Conservation (phyloP, 768 basidiomycete species). For the Infundibulicybe gibba region DNA sequence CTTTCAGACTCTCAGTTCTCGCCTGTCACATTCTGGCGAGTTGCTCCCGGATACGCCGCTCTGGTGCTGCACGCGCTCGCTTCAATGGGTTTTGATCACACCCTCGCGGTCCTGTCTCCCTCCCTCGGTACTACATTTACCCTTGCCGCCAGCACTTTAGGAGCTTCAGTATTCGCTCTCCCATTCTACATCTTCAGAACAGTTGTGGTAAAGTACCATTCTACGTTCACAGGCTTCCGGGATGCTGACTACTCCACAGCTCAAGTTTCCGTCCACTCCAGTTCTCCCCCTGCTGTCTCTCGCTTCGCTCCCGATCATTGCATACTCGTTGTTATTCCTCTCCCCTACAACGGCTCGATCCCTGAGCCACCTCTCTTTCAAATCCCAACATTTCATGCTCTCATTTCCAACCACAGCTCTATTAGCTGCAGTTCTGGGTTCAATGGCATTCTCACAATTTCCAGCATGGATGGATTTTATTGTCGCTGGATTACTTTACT, state of each 20-base stretch:
- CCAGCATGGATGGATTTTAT: slow-evolving; percentile 57
- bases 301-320: slow-evolving; percentile 56
- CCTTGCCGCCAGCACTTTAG: slow-evolving; percentile 53
- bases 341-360: slow-evolving; percentile 47
- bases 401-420: slow-evolving; percentile 54
- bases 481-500: slow-evolving; percentile 55
- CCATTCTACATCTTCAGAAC: slow-evolving; percentile 62
- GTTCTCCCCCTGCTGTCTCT: slow-evolving; percentile 55
- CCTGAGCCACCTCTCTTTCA: slow-evolving; percentile 43
- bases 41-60: slow-evolving; percentile 65
- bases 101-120: slow-evolving; percentile 52
- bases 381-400: slow-evolving; percentile 51
- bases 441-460: slow-evolving; percentile 59
- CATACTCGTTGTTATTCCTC: slow-evolving; percentile 59
- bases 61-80: slow-evolving; percentile 55
- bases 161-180: slow-evolving; percentile 59
- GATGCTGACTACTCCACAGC: slow-evolving; percentile 22
- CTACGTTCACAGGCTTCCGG: not conserved
- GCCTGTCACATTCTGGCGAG: slow-evolving; percentile 33
- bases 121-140: slow-evolving; percentile 55
- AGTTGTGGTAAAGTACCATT: slow-evolving; percentile 46
- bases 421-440: slow-evolving; percentile 51
- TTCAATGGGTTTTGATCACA: slow-evolving; percentile 61
- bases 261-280: slow-evolving; percentile 48
- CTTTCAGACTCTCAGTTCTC: slow-evolving; percentile 49